These are phyloP conservation scores for Penicillium crustosum DNA, from an alignment of 2,329 filamentous ascomycete genomes.

Conservation along the genomic window DNA sequence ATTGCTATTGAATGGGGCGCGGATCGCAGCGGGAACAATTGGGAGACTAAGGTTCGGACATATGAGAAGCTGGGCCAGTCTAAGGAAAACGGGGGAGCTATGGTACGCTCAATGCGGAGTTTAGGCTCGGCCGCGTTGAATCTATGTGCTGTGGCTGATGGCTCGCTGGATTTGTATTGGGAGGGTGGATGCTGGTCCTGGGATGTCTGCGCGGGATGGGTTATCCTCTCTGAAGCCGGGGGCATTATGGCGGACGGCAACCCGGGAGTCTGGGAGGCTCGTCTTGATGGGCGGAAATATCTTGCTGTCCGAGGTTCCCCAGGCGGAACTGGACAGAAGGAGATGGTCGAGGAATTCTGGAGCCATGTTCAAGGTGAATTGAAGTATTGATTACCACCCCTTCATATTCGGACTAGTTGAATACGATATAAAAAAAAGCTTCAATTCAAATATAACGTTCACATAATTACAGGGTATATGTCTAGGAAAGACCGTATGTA, in stretches of 20 bases:
- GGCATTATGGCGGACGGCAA: conserved; percentile 61
- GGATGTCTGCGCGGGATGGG: conserved; percentile 66
- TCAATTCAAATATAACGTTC: not conserved
- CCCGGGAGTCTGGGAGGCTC: conserved; percentile 56
- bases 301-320: conserved; percentile 41
- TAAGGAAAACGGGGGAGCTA: conserved; percentile 57
- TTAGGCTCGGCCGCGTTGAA: conserved; percentile 63
- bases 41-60: conserved; percentile 56
- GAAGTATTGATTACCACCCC: conserved; percentile 30
- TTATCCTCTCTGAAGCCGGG: conserved; percentile 60
- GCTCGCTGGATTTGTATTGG: conserved; percentile 62
- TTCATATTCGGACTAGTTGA: not conserved
- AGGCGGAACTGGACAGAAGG: conserved; percentile 36
- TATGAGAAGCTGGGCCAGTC: conserved; percentile 51
- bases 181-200: conserved; percentile 66
- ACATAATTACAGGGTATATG: conserved; percentile 16
- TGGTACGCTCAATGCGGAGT: conserved; percentile 60
- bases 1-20: conserved; percentile 63
- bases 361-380: conserved; percentile 39
- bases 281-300: conserved; percentile 58
- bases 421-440: not conserved
- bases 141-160: conserved; percentile 59
- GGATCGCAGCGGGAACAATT: conserved; percentile 58
- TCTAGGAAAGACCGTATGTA: conserved; percentile 14
- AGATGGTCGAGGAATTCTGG: conserved; percentile 47